These are phyloP conservation scores for Spathaspora sp. DNA, from an alignment of 1,139 yeast genomes.

Conservation along the genomic window DNA sequence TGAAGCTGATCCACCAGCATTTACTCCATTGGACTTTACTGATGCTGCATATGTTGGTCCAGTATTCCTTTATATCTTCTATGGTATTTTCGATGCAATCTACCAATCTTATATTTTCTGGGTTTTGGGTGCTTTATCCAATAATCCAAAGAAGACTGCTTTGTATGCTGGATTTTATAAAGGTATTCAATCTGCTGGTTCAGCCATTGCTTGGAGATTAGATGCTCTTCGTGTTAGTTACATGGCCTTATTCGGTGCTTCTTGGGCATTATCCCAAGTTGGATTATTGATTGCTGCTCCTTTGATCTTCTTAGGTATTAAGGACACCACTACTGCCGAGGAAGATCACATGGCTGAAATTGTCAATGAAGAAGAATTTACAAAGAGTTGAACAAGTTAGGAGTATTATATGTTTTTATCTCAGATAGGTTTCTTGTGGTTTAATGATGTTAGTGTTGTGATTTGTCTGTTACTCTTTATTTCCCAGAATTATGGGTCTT, in stretches of 20 bases:
- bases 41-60: conserved; percentile 54
- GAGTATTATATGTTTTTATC: too few species aligned
- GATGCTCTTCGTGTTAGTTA: conserved; percentile 46
- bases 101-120: conserved; percentile 59
- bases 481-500: too few species aligned
- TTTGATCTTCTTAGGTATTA: conserved; percentile 39
- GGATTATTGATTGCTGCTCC: conserved; percentile 44
- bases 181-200: conserved; percentile 66
- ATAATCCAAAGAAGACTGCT: conserved; percentile 56
- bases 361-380: conserved; percentile 28
- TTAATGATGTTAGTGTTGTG: too few species aligned
- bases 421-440: too few species aligned
- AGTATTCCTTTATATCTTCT: conserved; percentile 59
- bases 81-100: conserved; percentile 57
- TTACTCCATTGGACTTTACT: conserved; percentile 43
- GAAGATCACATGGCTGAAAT: conserved; percentile 34
- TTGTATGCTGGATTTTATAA: conserved; percentile 63
- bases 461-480: too few species aligned
- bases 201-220: conserved; percentile 61
- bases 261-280: conserved; percentile 58
- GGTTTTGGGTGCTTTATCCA: conserved; percentile 58
- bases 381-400: conserved; percentile 8
- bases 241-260: conserved; percentile 47
- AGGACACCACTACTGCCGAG: conserved; percentile 44
- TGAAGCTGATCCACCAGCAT: conserved; percentile 13